A percentile compares a stretch with the other conserved stretches of the same genome.
Evolutionary conservation across 2,329 filamentous ascomycete species (phyloP).

Genomic region (Hymenoscyphus fraxineus): DNA sequence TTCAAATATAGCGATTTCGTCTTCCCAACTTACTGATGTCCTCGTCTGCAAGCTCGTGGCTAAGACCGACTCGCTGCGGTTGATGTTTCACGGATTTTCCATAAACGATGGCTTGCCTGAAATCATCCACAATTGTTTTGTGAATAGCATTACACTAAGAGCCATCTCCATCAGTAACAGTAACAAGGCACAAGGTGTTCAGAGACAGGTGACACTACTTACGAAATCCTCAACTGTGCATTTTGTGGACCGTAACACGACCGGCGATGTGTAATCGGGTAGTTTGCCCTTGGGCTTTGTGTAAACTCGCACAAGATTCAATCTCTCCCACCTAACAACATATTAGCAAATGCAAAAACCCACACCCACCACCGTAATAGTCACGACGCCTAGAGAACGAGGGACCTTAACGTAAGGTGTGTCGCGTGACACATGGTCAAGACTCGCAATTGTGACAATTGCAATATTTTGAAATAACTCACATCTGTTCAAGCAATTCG

Average conservation of each 20-base stretch:
- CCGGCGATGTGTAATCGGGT: constrained; percentile 87
- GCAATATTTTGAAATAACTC: constrained; percentile 28
- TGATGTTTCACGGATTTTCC: constrained; percentile 98
- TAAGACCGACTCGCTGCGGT: constrained; percentile 87
- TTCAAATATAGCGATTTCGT: background rate
- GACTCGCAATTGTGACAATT: constrained; percentile 10
- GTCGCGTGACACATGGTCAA: background rate
- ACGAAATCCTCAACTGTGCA: constrained; percentile 97
- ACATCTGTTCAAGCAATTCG: constrained; percentile 93
- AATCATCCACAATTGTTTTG: constrained; percentile 91
- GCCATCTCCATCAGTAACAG: constrained; percentile 18
- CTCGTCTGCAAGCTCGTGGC: constrained; percentile 90
- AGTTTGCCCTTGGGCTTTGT: constrained; percentile 96
- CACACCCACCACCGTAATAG: constrained; percentile 7
- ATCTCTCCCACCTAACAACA: constrained; percentile 73
- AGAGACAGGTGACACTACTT: constrained; percentile 42
- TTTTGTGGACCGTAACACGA: constrained; percentile 76
- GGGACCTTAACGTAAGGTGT: background rate
- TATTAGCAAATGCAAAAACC: constrained; percentile 20
- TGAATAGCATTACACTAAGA: constrained; percentile 91
- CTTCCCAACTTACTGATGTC: constrained; percentile 62
- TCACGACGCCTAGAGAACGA: background rate
- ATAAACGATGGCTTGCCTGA: constrained; percentile 93
- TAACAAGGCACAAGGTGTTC: constrained; percentile 8
- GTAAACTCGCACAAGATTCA: constrained; percentile 87